phyloP scores from a whole-genome alignment of 768 basidiomycete genomes.

The Auricularia sp. region DNA sequence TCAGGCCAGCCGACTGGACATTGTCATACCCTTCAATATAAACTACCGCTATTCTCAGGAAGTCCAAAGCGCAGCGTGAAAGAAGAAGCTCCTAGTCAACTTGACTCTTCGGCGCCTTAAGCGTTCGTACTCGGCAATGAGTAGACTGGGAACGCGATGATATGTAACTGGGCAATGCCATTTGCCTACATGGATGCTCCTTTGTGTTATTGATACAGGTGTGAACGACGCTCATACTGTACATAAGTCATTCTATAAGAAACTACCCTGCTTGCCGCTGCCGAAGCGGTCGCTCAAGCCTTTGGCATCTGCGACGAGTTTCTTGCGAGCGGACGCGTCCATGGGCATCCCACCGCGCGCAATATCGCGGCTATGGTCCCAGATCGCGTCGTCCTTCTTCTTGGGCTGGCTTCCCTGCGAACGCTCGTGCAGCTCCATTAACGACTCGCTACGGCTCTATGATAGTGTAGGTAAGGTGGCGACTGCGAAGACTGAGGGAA shows the following conservation, averaged over 20 bases:
- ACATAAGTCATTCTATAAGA: background rate
- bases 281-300: slow-evolving; percentile 80
- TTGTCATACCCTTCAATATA: no score
- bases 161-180: no score
- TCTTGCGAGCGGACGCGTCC: slow-evolving; percentile 74
- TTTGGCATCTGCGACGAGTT: slow-evolving; percentile 70
- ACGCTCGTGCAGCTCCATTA: slow-evolving; percentile 43
- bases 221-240: no score
- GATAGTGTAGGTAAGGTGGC: background rate
- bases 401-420: slow-evolving; percentile 20
- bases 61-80: no score
- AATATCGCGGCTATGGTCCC: slow-evolving; percentile 94
- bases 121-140: no score
- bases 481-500: background rate
- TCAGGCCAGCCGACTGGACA: no score
- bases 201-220: no score
- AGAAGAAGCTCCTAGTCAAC: no score
- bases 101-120: no score
- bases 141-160: no score
- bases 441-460: slow-evolving; percentile 37
- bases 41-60: no score
- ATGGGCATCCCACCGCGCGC: slow-evolving; percentile 67
- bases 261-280: slow-evolving; percentile 22
- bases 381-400: slow-evolving; percentile 41
- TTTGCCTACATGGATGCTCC: no score